Base-by-base conservation (phyloP, 2,329 filamentous ascomycete species). In the Cadophora sp. region DNA sequence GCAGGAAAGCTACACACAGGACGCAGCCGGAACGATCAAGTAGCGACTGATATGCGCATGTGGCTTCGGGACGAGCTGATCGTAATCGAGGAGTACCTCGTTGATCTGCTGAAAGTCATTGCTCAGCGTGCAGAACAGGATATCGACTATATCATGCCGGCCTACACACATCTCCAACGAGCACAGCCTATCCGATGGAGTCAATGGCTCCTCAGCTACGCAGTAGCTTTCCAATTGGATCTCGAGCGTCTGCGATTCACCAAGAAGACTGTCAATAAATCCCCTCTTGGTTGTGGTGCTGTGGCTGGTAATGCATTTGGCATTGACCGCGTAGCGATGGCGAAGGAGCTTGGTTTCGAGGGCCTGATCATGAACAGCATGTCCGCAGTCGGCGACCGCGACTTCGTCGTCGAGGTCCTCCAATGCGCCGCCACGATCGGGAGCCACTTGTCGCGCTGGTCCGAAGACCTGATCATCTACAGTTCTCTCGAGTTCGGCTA, bases 1-100 rank as follows among this genome's bases (percentile, higher is more conserved):
- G 93, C 90, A 0, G 93, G 94, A 27, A 97, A 97, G 82, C 86
- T 97, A 66, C 94, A 97, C 80, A 97, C 94, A 2, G 90, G 90
- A 51, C 90, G 94, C 62, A 94, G 91, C 78, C 87, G 94, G 73
- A 97, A 97, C 76, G 94, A 97, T 80, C 94, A 97, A 81, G 89
- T 97, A 65, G 93, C 90, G 58, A 94, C 91, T 24, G 93, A 97
- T 75, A 95, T 97, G 91, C 89, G 93, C 68, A 83, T 97, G 78
- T 97, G 93, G 93, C 81, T 97, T 70, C 86, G 93, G 51, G 89
- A 94, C 71, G 85, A 91, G 81, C 82, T 97, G 66, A 85, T 84
- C 65, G 83, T 83, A 70, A 87, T 97, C 61, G 92, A 96, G 73
- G 78, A 73, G 43, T 87, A 89, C 73, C 83, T 97, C 4, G 83